phyloP scores from a whole-genome alignment of 1,139 yeast genomes.

The Diutina sp. region DNA sequence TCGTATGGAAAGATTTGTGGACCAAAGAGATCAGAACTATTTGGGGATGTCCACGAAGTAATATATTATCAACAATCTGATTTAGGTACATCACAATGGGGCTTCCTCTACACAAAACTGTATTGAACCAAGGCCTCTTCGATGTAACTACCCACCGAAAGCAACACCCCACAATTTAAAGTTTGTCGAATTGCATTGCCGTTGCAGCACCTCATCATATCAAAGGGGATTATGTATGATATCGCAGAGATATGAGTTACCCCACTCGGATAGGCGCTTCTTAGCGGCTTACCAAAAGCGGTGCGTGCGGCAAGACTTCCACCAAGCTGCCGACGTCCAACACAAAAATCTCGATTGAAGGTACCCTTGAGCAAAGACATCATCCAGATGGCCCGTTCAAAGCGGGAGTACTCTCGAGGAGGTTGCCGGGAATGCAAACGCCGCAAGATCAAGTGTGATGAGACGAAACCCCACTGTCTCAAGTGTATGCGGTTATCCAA shows the following conservation, averaged over 20 bases:
- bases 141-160: too few species aligned
- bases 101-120: too few species aligned
- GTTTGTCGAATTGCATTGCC: too few species aligned
- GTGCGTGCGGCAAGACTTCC: not conserved
- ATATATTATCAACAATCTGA: too few species aligned
- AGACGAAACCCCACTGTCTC: conserved; percentile 32
- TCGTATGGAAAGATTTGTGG: too few species aligned
- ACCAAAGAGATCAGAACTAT: too few species aligned
- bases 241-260: not conserved
- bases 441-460: conserved; percentile 58
- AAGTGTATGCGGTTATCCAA: not conserved
- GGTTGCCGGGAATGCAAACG: conserved; percentile 59
- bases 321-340: not conserved
- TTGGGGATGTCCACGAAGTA: too few species aligned
- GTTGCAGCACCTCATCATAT: too few species aligned
- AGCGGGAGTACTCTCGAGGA: conserved; percentile 52
- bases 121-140: too few species aligned
- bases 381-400: conserved; percentile 14
- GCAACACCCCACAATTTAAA: too few species aligned
- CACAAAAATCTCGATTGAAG: not conserved
- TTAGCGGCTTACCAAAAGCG: not conserved
- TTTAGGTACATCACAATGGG: too few species aligned
- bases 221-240: too few species aligned
- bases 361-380: not conserved
- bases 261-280: not conserved